A percentile compares a stretch with the other conserved stretches of the same genome.
Evolutionary conservation across 192 early-diverging fungal species (phyloP).

Genomic region (Glomus cerebriforme): DNA sequence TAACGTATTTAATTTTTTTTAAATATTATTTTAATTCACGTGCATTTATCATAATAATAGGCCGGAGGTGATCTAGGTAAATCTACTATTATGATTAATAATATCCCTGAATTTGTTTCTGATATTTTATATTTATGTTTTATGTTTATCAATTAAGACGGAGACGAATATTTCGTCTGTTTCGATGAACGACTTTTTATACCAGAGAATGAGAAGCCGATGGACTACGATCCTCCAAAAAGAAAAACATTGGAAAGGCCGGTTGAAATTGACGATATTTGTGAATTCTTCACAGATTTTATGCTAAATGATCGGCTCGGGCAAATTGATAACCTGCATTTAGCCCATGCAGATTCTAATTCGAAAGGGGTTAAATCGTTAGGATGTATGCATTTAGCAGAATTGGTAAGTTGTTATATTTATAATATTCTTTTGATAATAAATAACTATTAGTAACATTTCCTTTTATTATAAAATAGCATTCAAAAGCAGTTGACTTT

Average conservation of each 20-base stretch:
- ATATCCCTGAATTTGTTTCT: background rate
- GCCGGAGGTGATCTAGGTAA: conserved; percentile 10
- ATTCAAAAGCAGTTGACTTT: conserved; percentile 22
- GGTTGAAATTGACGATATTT: conserved; percentile 51
- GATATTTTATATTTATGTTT: background rate
- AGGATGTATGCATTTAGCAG: conserved; percentile 60
- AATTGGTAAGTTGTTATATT: conserved; percentile 36
- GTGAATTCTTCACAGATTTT: conserved; percentile 70
- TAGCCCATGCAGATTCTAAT: conserved; percentile 60
- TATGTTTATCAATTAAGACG: background rate
- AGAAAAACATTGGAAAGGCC: conserved; percentile 31
- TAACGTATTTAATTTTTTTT: background rate
- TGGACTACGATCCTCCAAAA: conserved; percentile 50
- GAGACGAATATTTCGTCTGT: conserved; percentile 37
- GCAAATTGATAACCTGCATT: conserved; percentile 64
- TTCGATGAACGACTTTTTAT: conserved; percentile 55
- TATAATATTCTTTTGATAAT: background rate
- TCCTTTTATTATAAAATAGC: background rate
- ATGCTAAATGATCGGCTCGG: conserved; percentile 66
- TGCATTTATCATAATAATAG: background rate
- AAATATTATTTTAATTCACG: background rate
- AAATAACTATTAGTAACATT: background rate
- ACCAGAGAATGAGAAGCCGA: conserved; percentile 38
- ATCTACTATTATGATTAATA: background rate
- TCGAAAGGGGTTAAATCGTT: conserved; percentile 46